Evolutionary conservation across 108 stramenopile species (phyloP), one percentile per base, ranked within the genome.

Genomic region (Fistulifera solaris): DNA sequence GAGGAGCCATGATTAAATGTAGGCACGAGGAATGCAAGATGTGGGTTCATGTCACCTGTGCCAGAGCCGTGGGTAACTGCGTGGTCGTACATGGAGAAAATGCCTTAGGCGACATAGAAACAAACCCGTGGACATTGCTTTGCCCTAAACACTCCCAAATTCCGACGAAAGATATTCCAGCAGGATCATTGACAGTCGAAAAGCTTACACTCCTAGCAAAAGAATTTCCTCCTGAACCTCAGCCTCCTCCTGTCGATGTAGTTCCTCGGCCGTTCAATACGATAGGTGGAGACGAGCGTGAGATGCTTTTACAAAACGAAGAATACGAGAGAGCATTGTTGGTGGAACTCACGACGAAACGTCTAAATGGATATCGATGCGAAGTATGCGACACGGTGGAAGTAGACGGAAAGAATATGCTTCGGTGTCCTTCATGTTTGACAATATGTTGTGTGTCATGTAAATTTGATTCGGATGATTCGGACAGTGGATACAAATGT

Each of bases 61-160:
- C 87, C 13, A 55, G 81, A 59, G 75, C 72, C n/a, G 55, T 66
- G 47, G 87, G 87, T 12, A 63, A 68, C 1, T 89, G 91, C 56
- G 67, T 80, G 23, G 87, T 93, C 10, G 67, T 86, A 23, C 85
- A 93, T 59, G 91, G 91, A 15, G 91, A 93, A 54, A 68, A 84
- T 58, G 74, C 68, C 38, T 62, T 76, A n/a, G 91, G 87, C 1
- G 35, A 51, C 2, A 63, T 85, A 31, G 59, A 67, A 28, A 38
- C 48, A 31, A 64, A 81, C 55, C 72, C 80, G 35, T 93, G 91
- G 91, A 74, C 80, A 8, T 55, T 93, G 27, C 59, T 73, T 2
- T 93, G 91, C 53, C 80, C 77, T 15, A 63, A 76, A 17, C 90
- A 93, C 59, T 86, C 86, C 12, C 56, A 67, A 4, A 52, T 56